Base-by-base conservation (phyloP, 2,329 filamentous ascomycete species). In the Nemania diffusa region DNA sequence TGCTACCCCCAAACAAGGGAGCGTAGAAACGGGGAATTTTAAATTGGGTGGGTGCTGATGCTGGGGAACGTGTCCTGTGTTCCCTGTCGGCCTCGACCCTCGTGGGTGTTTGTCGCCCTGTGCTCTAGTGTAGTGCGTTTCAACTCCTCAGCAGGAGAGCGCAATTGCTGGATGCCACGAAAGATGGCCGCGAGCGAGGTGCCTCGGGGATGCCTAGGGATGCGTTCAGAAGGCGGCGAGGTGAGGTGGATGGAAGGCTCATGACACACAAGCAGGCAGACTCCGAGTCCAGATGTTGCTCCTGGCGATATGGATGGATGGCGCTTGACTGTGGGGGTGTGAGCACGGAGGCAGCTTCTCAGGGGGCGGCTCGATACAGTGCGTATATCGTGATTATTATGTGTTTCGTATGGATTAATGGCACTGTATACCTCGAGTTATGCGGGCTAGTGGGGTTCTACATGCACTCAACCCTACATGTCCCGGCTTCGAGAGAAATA, bases 21-120 rank as follows among this genome's bases (percentile, higher is more conserved):
- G 68, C 56, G 64, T 71, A 64, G 67, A 57, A 70, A 44, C 69
- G 70, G 58, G 71, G 62, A 72, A 74, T 71, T 67, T 75, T 70
- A 75, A 73, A 71, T 71, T 63, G 65, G 69, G 69, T 67, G 70
- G 71, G 67, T 66, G 71, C 71, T 68, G 65, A 63, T 61, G 57
- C 60, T 57, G 57, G 64, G 61, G 58, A 62, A 32, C 37, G 40
- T 67, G 44, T 34, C 59, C 34, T 20, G 56, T 55, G 40, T 58
- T 67, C 64, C 65, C 68, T 68, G 62, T 68, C 64, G 51, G 51
- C 50, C 32, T 51, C 48, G 46, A n/a, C 59, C 59, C 48, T 51
- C 20, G 26, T 20, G 59, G 40, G 42, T 27, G 13, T 32, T 53
- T 50, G 62, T 62, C 52, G 46, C 65, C 50, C 50, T 57, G 51